These are phyloP conservation scores for Taphrina communis DNA, from an alignment of 1,139 yeast species.

Conservation along the genomic window DNA sequence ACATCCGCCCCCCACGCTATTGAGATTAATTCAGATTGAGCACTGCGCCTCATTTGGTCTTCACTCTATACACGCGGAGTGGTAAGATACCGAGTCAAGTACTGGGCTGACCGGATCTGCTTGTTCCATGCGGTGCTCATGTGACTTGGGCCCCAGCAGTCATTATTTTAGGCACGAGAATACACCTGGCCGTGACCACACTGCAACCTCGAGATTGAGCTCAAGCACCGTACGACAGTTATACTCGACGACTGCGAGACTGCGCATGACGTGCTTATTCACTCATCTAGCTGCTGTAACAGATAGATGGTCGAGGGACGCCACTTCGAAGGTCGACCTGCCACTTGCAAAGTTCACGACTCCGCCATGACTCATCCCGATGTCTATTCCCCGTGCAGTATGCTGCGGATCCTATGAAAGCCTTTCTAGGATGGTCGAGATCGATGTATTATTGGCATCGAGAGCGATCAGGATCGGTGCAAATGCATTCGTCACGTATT, in stretches of 20 bases:
- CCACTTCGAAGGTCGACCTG: background rate
- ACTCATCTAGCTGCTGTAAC: conserved; percentile 3
- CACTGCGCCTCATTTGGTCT: too few relatives aligned
- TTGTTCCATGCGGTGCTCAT: background rate
- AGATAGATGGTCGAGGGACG: background rate
- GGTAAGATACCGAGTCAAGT: too few relatives aligned
- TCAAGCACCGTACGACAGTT: background rate
- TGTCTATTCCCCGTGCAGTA: too few relatives aligned
- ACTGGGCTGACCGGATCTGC: background rate
- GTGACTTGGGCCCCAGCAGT: background rate
- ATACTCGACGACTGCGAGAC: background rate
- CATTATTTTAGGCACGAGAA: background rate
- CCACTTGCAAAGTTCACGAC: background rate
- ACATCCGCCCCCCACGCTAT: conserved; percentile 4
- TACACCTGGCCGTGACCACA: background rate
- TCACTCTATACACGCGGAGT: too few relatives aligned
- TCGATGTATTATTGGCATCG: too few relatives aligned
- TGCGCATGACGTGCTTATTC: conserved; percentile 2
- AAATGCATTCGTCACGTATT: too few relatives aligned
- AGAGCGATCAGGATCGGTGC: too few relatives aligned
- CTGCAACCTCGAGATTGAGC: background rate
- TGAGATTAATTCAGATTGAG: conserved; percentile 14
- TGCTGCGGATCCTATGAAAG: too few relatives aligned
- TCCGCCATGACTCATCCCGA: too few relatives aligned
- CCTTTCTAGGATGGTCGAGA: too few relatives aligned